Conservation (phyloP, 106 monocot species). For the Xerophyta viscosa region DNA sequence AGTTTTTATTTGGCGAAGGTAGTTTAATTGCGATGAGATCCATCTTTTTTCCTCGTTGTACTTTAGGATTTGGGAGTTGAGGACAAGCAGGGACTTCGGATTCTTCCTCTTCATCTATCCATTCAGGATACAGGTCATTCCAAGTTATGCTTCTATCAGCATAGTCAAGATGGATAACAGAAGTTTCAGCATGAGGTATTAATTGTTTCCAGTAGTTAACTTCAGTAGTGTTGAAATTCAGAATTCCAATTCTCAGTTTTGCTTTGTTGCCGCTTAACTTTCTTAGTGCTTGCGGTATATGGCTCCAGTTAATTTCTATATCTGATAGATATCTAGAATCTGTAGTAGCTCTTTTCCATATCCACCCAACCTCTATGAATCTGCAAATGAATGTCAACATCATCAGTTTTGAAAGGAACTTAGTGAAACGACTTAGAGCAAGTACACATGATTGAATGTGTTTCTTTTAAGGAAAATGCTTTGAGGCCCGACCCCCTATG, state of each 20-base stretch:
- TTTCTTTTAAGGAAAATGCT: too few species aligned
- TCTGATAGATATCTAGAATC: conserved; percentile 42
- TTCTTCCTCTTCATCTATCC: conserved; percentile 80
- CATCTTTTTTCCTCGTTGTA: conserved; percentile 17
- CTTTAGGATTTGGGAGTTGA: conserved; percentile 33
- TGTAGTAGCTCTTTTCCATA: conserved; percentile 25
- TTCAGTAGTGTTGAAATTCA: conserved; percentile 60
- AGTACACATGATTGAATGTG: too few species aligned
- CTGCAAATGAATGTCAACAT: conserved; percentile 5
- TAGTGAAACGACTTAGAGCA: too few species aligned
- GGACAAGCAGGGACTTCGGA: conserved; percentile 55
- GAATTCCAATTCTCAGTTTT: conserved; percentile 24
- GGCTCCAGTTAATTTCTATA: conserved; percentile 28
- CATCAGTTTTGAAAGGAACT: too few species aligned
- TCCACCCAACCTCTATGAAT: conserved; percentile 42
- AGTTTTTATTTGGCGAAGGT: conserved; percentile 40
- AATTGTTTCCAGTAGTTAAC: conserved; percentile 31
- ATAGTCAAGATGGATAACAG: conserved; percentile 21
- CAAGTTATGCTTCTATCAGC: conserved; percentile 34
- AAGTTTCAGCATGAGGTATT: conserved; percentile 20
- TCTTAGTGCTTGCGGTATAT: conserved; percentile 16
- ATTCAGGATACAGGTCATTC: conserved; percentile 63
- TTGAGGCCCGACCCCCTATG: too few species aligned
- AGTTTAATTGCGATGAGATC: conserved; percentile 69
- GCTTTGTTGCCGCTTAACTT: conserved; percentile 2